Evolutionary conservation across 1,284 basidiomycete genomes (phyloP).

Genomic region (Ustilago vetiveriae): DNA sequence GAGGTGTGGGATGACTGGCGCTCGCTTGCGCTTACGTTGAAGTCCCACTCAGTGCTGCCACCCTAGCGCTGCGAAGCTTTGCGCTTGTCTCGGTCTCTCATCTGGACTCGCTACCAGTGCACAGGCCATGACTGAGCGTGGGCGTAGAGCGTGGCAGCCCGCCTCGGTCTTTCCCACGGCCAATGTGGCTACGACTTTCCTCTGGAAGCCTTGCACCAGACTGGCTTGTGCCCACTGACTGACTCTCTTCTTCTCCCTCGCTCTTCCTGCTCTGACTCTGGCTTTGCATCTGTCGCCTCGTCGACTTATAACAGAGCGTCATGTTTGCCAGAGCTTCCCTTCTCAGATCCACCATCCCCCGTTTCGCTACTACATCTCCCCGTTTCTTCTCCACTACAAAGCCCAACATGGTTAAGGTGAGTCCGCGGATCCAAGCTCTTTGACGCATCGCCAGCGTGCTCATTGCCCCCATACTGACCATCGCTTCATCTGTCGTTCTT

Average conservation of each 20-base stretch:
- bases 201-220: not conserved
- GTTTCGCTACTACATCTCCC: slow-evolving; percentile 12
- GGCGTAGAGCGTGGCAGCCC: slow-evolving; percentile 8
- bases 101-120: slow-evolving; percentile 6
- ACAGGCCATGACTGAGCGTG: slow-evolving; percentile 18
- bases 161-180: slow-evolving; percentile 28
- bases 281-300: not conserved
- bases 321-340: slow-evolving; percentile 37
- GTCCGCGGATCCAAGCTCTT: not conserved
- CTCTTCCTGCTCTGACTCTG: too few species aligned
- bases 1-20: not conserved
- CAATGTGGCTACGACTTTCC: not conserved
- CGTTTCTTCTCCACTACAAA: slow-evolving; percentile 38
- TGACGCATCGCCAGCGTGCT: not conserved
- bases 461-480: not conserved
- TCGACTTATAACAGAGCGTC: slow-evolving; percentile 17
- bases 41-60: not conserved
- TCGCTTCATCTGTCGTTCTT: not conserved
- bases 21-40: not conserved
- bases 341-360: slow-evolving; percentile 22
- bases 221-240: not conserved
- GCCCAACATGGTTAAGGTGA: slow-evolving; percentile 54
- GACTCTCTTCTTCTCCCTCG: slow-evolving; percentile 12
- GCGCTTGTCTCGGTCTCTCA: slow-evolving; percentile 7
- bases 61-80: too few species aligned